Evolutionary conservation across 805 yeast genomes (phyloP).

Genomic region (Cyberlindnera meyerae): DNA sequence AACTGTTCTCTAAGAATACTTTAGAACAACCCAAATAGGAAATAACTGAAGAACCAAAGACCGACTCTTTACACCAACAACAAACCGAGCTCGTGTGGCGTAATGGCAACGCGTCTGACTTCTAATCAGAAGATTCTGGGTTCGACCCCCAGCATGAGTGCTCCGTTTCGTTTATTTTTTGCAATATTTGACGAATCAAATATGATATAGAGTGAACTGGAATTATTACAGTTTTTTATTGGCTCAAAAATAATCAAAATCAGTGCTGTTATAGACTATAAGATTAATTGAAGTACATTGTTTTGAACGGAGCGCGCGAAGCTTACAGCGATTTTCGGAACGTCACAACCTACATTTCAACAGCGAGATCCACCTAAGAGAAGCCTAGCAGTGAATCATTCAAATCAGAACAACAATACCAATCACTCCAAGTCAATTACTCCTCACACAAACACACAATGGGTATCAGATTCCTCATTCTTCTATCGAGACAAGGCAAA

Average conservation of each 20-base stretch:
- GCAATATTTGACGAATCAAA: no score
- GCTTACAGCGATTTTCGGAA: background rate
- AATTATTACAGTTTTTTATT: background rate
- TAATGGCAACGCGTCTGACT: constrained; percentile 54
- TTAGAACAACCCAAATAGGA: background rate
- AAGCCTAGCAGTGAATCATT: no score
- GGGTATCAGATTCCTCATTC: constrained; percentile 75
- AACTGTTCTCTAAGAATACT: no score
- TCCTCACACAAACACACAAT: constrained; percentile 28
- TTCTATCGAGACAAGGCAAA: constrained; percentile 92
- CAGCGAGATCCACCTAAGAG: no score
- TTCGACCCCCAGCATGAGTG: constrained; percentile 54
- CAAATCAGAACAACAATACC: background rate
- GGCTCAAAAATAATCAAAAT: background rate
- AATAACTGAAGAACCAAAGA: background rate
- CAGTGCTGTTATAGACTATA: background rate
- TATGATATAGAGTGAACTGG: background rate
- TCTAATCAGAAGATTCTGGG: constrained; percentile 51
- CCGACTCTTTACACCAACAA: no score
- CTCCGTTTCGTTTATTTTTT: constrained; percentile 19
- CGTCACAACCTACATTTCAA: no score
- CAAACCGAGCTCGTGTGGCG: constrained; percentile 43
- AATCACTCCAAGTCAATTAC: background rate
- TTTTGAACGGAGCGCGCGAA: no score
- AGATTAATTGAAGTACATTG: background rate